These are phyloP conservation scores for Scleroderma citrinum DNA, from an alignment of 768 basidiomycete genomes.

Conservation along the genomic window DNA sequence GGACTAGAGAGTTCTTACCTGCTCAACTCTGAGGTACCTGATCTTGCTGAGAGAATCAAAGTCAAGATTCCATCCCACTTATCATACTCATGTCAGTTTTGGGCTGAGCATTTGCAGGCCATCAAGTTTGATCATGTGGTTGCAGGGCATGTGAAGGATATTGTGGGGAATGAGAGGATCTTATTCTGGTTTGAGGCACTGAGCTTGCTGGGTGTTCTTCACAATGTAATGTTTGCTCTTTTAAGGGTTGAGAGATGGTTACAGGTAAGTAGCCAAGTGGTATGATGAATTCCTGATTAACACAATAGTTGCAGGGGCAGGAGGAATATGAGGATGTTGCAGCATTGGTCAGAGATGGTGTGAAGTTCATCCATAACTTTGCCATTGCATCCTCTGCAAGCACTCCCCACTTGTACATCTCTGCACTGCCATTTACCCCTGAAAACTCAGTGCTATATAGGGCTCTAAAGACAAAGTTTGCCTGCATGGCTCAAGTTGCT, in stretches of 20 bases:
- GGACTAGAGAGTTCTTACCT: conserved; percentile 29
- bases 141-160: conserved; percentile 7
- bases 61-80: conserved; percentile 24
- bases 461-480: neutral
- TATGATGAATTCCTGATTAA: neutral
- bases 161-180: conserved; percentile 20
- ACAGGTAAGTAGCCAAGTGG: neutral
- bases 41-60: conserved; percentile 13
- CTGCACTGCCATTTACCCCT: conserved; percentile 32
- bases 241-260: neutral
- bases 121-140: conserved; percentile 10
- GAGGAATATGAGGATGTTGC: conserved; percentile 3
- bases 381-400: conserved; percentile 18
- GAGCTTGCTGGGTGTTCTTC: conserved; percentile 6
- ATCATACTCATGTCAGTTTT: conserved; percentile 33
- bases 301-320: conserved; percentile 1
- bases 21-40: conserved; percentile 23
- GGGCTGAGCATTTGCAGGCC: conserved; percentile 26
- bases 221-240: conserved; percentile 3
- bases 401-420: conserved; percentile 13
- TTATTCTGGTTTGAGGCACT: conserved; percentile 37
- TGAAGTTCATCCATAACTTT: conserved; percentile 28
- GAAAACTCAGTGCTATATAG: conserved; percentile 13
- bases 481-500: neutral
- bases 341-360: conserved; percentile 20